phyloP scores from a whole-genome alignment of 495 filamentous ascomycete genomes.

The Neurospora pannonica region DNA sequence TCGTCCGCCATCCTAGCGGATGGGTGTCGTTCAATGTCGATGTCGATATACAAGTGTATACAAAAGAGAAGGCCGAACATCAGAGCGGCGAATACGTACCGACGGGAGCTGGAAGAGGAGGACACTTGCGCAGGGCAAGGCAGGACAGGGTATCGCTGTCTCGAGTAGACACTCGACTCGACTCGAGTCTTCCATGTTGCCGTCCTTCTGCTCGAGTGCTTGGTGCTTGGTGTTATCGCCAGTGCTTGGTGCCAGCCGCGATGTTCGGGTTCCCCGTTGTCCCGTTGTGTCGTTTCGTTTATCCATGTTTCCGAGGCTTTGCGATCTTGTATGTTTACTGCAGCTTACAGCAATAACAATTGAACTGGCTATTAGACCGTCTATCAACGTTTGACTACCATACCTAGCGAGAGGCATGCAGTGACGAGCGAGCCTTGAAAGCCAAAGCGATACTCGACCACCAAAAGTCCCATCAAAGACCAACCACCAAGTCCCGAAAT shows the following conservation, averaged over 20 bases:
- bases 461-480: background rate
- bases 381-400: background rate
- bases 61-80: background rate
- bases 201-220: background rate
- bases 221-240: background rate
- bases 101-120: background rate
- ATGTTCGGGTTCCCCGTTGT: background rate
- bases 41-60: background rate
- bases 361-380: background rate
- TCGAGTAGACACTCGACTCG: background rate
- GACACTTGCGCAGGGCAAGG: background rate
- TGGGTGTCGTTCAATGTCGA: background rate
- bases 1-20: background rate
- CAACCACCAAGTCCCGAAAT: background rate
- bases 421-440: background rate
- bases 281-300: background rate
- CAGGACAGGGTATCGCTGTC: background rate
- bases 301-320: background rate
- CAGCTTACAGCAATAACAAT: background rate
- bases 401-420: background rate
- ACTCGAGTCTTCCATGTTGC: background rate
- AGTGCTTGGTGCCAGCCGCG: background rate
- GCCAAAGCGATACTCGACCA: background rate
- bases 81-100: accelerated
- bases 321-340: background rate